Evolutionary conservation across 2,329 filamentous ascomycete genomes (phyloP).

Genomic region (Rosellinia necatrix): DNA sequence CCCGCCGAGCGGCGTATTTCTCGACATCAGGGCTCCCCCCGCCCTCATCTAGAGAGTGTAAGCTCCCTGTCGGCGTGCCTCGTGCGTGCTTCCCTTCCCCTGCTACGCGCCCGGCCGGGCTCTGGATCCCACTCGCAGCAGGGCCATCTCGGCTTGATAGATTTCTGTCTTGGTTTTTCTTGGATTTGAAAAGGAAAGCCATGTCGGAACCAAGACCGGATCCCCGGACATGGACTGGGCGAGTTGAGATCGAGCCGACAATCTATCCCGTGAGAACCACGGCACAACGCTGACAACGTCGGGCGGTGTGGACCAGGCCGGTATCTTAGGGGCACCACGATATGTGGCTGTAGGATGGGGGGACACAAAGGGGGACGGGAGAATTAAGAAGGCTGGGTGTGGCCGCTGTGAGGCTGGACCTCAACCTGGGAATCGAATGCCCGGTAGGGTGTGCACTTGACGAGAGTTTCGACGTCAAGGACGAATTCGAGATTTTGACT

Average conservation of each 20-base stretch:
- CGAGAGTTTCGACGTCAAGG: slow-evolving; percentile 7
- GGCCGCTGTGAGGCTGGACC: slow-evolving; percentile 34
- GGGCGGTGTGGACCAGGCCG: background rate
- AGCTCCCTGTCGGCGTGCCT: slow-evolving; percentile 75
- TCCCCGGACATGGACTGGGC: slow-evolving; percentile 41
- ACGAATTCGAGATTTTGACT: slow-evolving; percentile 8
- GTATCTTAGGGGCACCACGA: slow-evolving; percentile 1
- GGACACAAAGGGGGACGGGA: slow-evolving; percentile 12
- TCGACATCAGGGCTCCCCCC: slow-evolving; percentile 67
- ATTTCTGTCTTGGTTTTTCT: slow-evolving; percentile 72
- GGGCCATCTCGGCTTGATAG: slow-evolving; percentile 60
- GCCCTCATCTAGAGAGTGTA: slow-evolving; percentile 70
- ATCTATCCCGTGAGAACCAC: slow-evolving; percentile 17
- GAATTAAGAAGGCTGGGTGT: slow-evolving; percentile 36
- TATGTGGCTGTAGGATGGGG: slow-evolving; percentile 5
- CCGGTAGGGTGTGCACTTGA: slow-evolving; percentile 19
- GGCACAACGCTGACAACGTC: background rate
- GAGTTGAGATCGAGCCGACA: slow-evolving; percentile 21
- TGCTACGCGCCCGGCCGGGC: slow-evolving; percentile 52
- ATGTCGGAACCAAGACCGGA: slow-evolving; percentile 56
- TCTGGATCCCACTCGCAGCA: slow-evolving; percentile 54
- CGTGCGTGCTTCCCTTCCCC: slow-evolving; percentile 65
- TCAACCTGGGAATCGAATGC: slow-evolving; percentile 16
- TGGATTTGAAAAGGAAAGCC: slow-evolving; percentile 84
- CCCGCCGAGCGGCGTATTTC: slow-evolving; percentile 60